Evolutionary conservation across 2,329 filamentous ascomycete genomes (phyloP).

Genomic region (Hypomyces perniciosus): DNA sequence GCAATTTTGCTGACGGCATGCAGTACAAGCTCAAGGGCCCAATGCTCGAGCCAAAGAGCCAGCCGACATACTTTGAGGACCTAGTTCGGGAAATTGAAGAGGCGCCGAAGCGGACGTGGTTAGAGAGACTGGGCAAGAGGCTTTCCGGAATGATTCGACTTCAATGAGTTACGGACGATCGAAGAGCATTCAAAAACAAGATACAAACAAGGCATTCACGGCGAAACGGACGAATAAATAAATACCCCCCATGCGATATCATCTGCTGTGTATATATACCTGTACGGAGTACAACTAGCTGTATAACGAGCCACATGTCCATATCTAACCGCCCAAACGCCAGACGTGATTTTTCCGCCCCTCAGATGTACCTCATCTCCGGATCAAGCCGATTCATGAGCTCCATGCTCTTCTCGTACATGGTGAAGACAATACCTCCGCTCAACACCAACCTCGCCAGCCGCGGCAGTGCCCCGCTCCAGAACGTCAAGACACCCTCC

Average conservation of each 20-base stretch:
- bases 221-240: constrained; percentile 28
- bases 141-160: constrained; percentile 56
- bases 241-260: constrained; percentile 16
- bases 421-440: constrained; percentile 95
- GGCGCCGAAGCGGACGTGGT: constrained; percentile 52
- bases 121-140: constrained; percentile 46
- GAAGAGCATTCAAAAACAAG: neutral
- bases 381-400: constrained; percentile 75
- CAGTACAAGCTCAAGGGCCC: constrained; percentile 39
- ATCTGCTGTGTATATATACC: constrained; percentile 17
- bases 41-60: constrained; percentile 53
- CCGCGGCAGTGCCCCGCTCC: constrained; percentile 86
- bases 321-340: constrained; percentile 11
- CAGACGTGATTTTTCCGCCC: constrained; percentile 4
- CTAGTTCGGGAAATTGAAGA: constrained; percentile 57
- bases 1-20: constrained; percentile 9
- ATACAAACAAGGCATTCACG: neutral
- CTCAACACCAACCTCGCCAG: constrained; percentile 81
- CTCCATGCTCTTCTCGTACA: constrained; percentile 97
- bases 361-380: constrained; percentile 70
- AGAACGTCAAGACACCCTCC: constrained; percentile 84
- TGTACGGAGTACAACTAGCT: constrained; percentile 10
- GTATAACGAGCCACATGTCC: constrained; percentile 7
- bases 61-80: constrained; percentile 59
- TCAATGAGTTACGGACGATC: constrained; percentile 31